A percentile compares a stretch with the other conserved stretches of the same genome.
These are phyloP conservation scores for Globisporangium spinosum DNA, from an alignment of 352 stramenopile genomes.

Conservation along the genomic window DNA sequence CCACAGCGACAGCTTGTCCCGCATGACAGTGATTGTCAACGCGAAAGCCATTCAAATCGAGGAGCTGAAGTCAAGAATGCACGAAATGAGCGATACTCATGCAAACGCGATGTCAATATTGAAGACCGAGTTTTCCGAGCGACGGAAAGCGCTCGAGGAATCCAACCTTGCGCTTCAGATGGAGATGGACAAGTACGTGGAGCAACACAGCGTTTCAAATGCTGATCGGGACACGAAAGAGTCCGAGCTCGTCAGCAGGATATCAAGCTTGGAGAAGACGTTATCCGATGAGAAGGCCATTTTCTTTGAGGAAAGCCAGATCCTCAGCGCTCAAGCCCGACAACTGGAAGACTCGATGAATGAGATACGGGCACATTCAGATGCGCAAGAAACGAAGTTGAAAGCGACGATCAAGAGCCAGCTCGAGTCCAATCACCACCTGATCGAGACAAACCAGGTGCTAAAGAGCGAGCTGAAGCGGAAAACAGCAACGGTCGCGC, in stretches of 20 bases:
- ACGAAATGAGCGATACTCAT: slow-evolving; percentile 3
- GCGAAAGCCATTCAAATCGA: slow-evolving; percentile 36
- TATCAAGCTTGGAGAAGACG: slow-evolving; percentile 1
- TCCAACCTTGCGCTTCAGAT: not conserved
- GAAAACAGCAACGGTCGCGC: slow-evolving; percentile 18
- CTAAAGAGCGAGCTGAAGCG: slow-evolving; percentile 36
- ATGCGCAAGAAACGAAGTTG: slow-evolving; percentile 32
- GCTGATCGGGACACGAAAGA: slow-evolving; percentile 28
- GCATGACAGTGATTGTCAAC: slow-evolving; percentile 39
- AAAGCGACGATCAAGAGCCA: slow-evolving; percentile 35
- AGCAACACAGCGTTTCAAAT: slow-evolving; percentile 34
- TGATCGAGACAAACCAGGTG: slow-evolving; percentile 35
- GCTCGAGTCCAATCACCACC: slow-evolving; percentile 35
- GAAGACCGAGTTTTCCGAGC: not conserved
- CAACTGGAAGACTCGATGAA: slow-evolving; percentile 19
- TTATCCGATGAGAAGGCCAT: not conserved
- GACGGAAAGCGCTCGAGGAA: not conserved
- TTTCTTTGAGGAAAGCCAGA: slow-evolving; percentile 3
- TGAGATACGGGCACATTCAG: slow-evolving; percentile 21
- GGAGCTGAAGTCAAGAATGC: slow-evolving; percentile 24
- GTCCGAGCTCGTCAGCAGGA: not conserved
- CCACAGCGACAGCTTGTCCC: slow-evolving; percentile 23
- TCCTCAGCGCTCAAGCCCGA: slow-evolving; percentile 5
- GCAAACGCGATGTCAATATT: not conserved
- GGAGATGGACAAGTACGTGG: slow-evolving; percentile 14